These are phyloP conservation scores for Sporisorium scitamineum DNA, from an alignment of 1,284 basidiomycete genomes.

Conservation along the genomic window DNA sequence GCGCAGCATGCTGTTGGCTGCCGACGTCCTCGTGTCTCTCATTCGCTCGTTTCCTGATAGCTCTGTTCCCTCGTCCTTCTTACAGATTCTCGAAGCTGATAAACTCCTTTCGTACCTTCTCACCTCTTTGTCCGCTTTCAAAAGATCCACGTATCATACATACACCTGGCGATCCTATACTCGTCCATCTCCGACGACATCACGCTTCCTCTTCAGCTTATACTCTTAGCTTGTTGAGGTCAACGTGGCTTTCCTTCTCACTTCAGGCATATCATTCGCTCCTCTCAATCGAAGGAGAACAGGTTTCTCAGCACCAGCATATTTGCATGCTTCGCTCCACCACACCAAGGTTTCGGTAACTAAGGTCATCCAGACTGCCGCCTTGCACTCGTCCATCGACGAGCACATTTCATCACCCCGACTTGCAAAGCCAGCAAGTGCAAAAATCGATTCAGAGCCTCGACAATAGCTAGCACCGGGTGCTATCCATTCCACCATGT, in stretches of 20 bases:
- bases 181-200: background rate
- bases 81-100: slow-evolving; percentile 15
- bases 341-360: background rate
- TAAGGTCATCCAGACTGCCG: slow-evolving; percentile 17
- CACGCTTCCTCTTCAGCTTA: background rate
- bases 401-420: slow-evolving; percentile 4
- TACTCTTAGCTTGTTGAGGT: background rate
- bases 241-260: background rate
- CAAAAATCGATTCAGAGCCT: background rate
- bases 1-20: slow-evolving; percentile 2
- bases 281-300: background rate
- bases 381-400: slow-evolving; percentile 15
- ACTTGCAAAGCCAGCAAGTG: background rate
- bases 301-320: background rate
- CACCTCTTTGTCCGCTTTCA: background rate
- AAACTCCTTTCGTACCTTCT: background rate
- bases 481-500: slow-evolving; percentile 8
- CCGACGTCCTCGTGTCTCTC: background rate
- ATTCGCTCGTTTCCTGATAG: background rate
- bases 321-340: slow-evolving; percentile 14
- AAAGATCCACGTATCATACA: too few relatives aligned
- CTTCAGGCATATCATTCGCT: background rate
- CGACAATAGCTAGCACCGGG: background rate
- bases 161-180: background rate
- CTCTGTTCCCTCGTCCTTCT: background rate